These are phyloP conservation scores for Diospyros kaki DNA, from an alignment of 148 eudicot species.

Conservation along the genomic window DNA sequence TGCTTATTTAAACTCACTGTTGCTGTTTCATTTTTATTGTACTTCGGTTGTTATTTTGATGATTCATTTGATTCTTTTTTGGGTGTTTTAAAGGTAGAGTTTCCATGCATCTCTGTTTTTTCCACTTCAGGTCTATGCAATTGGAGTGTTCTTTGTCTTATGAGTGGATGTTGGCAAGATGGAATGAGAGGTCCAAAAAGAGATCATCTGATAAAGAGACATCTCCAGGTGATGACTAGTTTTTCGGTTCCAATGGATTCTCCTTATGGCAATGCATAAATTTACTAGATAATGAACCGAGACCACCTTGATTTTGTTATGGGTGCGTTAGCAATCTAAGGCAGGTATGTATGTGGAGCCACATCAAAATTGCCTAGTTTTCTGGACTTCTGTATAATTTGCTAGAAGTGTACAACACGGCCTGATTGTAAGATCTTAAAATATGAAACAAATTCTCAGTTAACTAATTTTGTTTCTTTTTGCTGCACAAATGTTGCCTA, in stretches of 20 bases:
- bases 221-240: slow-evolving; percentile 26
- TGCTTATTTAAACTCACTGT: background rate
- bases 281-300: background rate
- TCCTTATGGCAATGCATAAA: background rate
- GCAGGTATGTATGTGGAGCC: no score
- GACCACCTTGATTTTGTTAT: background rate
- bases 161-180: slow-evolving; percentile 39
- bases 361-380: no score
- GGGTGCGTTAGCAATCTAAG: no score
- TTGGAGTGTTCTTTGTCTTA: slow-evolving; percentile 40
- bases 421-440: no score
- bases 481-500: no score
- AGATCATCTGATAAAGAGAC: slow-evolving; percentile 29
- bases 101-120: background rate
- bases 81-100: background rate
- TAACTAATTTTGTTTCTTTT: no score
- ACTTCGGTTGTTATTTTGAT: background rate
- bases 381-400: no score
- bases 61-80: background rate
- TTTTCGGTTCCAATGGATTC: background rate
- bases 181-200: slow-evolving; percentile 39
- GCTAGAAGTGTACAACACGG: no score
- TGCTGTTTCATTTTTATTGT: background rate
- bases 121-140: slow-evolving; percentile 39
- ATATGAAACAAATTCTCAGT: no score